Evolutionary conservation across 108 stramenopile genomes (phyloP).

Genomic region (Phaeodactylum tricornutum): DNA sequence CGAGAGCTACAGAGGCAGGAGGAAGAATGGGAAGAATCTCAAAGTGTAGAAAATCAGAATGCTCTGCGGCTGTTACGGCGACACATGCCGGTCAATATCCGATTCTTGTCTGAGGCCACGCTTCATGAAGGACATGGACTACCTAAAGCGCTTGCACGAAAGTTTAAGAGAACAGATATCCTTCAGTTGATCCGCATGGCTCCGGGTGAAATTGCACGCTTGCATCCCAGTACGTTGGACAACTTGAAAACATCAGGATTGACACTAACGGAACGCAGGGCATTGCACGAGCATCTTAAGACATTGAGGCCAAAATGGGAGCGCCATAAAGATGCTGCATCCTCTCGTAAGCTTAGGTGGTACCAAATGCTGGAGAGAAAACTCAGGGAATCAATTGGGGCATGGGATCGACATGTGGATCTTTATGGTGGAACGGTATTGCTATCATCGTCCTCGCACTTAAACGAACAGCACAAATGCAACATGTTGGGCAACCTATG

Average conservation of each 20-base stretch:
- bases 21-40: constrained; percentile 23
- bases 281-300: constrained; percentile 24
- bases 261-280: constrained; percentile 38
- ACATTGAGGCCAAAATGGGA: constrained; percentile 8
- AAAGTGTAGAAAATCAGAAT: constrained; percentile 9
- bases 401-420: constrained; percentile 15
- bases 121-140: constrained; percentile 2
- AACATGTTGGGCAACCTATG: constrained; percentile 25
- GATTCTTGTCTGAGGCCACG: constrained; percentile 10
- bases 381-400: constrained; percentile 13
- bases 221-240: constrained; percentile 29
- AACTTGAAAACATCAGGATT: constrained; percentile 21
- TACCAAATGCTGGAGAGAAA: constrained; percentile 25
- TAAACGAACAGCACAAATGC: too few relatives aligned
- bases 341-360: constrained; percentile 20
- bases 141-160: constrained; percentile 18
- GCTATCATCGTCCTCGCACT: too few relatives aligned
- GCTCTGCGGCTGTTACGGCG: constrained; percentile 20
- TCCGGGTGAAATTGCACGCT: constrained; percentile 13
- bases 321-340: constrained; percentile 12
- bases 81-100: constrained; percentile 30
- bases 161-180: constrained; percentile 31
- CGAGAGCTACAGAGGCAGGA: constrained; percentile 20
- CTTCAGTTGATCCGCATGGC: constrained; percentile 22
- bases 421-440: constrained; percentile 17